Conservation (phyloP, 306 rosid species). For the Hippophae rhamnoides region DNA sequence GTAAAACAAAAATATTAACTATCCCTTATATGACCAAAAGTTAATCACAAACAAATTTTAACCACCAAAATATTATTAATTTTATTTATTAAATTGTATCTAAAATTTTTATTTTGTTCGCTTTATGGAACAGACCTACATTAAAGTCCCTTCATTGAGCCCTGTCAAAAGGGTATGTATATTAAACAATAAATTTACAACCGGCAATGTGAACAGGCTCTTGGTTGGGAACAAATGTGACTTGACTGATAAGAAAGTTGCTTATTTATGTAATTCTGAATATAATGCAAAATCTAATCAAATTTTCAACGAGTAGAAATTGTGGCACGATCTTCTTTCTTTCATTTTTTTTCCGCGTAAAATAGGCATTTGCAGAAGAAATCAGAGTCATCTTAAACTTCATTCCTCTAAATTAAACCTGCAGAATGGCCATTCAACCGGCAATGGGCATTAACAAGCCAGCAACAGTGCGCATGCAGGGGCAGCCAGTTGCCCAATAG, state of each 20-base stretch:
- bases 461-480: constrained; percentile 61
- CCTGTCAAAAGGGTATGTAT: no score
- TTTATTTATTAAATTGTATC: no score
- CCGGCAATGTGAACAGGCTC: constrained; percentile 67
- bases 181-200: constrained; percentile 45
- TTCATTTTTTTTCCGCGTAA: constrained; percentile 1
- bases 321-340: not conserved
- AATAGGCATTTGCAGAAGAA: constrained; percentile 76
- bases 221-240: constrained; percentile 65
- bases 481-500: constrained; percentile 66
- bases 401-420: not conserved
- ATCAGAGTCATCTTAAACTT: constrained; percentile 23
- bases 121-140: no score
- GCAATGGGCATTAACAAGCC: constrained; percentile 29
- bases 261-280: no score
- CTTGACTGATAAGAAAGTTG: constrained; percentile 39
- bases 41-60: no score
- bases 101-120: no score
- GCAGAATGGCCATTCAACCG: constrained; percentile 76
- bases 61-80: no score
- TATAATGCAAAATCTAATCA: no score
- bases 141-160: no score
- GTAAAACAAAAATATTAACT: no score
- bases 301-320: no score
- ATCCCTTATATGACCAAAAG: no score